Percentiles rank a stretch among this genome's conserved stretches.
Evolutionary conservation across 2,329 filamentous ascomycete species (phyloP).

Genomic region (Aaosphaeria pasadenensis): DNA sequence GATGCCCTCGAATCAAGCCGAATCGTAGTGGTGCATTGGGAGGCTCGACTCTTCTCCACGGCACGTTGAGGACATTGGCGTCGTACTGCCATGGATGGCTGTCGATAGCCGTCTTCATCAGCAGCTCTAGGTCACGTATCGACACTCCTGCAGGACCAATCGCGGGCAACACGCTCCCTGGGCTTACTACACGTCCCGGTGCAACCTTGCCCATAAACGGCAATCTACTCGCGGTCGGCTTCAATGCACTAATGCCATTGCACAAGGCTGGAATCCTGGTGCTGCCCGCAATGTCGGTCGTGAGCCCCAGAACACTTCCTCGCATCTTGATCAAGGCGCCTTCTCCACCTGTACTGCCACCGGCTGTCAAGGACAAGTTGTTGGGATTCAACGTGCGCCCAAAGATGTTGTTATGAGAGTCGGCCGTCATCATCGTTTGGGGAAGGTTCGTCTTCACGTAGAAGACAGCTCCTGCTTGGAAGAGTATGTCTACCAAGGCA

Average conservation of each 20-base stretch:
- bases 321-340: slow-evolving; percentile 58
- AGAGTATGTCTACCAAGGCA: slow-evolving; percentile 35
- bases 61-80: slow-evolving; percentile 38
- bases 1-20: slow-evolving; percentile 49
- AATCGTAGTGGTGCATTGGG: slow-evolving; percentile 38
- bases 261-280: slow-evolving; percentile 88
- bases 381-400: slow-evolving; percentile 63
- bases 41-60: slow-evolving; percentile 43
- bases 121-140: slow-evolving; percentile 39
- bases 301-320: slow-evolving; percentile 59
- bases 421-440: slow-evolving; percentile 47
- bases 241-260: slow-evolving; percentile 46
- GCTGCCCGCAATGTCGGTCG: slow-evolving; percentile 59
- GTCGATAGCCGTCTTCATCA: slow-evolving; percentile 42
- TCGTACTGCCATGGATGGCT: slow-evolving; percentile 48
- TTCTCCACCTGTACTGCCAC: slow-evolving; percentile 66
- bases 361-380: slow-evolving; percentile 59
- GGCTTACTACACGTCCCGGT: slow-evolving; percentile 28
- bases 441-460: slow-evolving; percentile 56
- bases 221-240: slow-evolving; percentile 52
- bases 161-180: slow-evolving; percentile 32
- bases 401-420: slow-evolving; percentile 61
- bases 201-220: slow-evolving; percentile 39
- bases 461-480: slow-evolving; percentile 46
- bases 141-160: slow-evolving; percentile 45